Evolutionary conservation across 1,284 basidiomycete species (phyloP), one percentile per base, ranked within the genome.

Genomic region (Butyriboletus appendiculatus): DNA sequence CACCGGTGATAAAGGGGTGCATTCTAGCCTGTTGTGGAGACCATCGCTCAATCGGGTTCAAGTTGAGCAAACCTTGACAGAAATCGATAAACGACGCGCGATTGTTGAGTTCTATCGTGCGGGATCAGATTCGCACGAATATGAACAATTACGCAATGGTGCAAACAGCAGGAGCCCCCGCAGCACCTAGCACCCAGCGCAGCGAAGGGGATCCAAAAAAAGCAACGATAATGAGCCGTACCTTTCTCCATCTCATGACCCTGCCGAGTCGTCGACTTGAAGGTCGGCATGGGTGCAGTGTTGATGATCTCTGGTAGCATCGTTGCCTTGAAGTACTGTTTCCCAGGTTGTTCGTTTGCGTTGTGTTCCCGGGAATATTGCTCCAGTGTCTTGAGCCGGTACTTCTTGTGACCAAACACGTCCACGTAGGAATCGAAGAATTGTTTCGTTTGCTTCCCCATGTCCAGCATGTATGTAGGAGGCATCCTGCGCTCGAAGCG

Each of bases 1-100:
- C 96, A 52, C 96, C 96, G 11, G 95, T 97, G 65, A 99, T 98
- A 75, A 99, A 99, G 4, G 96, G 96, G 73, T 99, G 97, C 69
- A 92, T 78, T 55, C 91, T 83, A 37, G 96, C 96, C 74, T 99
- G 96, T 68, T 98, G 94, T 28, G 97, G 96, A 10, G 96, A 92
- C 97, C 96, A 99, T 56, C 96, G 81, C 64, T 94, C 90, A 55
- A 96, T 86, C 16, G 97, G 96, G 67, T 99, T 94, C 76, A 98
- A 79, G 71, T 97, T 91, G 55, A 99, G 79, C 38, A 99, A 77
- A 18, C 96, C 96, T 67, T 94, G 87, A 57, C 96, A 96, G 75
- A 99, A 99, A 76, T 99, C 96, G 73, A 98, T 94, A 73, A 99
- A 98, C 16, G 95, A 90, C 54, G 91, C 84, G 45, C 96, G 84